A percentile compares a stretch with the other conserved stretches of the same genome.
phyloP scores from a whole-genome alignment of 2,329 filamentous ascomycete species.

The Aspergillus pseudonomiae region DNA sequence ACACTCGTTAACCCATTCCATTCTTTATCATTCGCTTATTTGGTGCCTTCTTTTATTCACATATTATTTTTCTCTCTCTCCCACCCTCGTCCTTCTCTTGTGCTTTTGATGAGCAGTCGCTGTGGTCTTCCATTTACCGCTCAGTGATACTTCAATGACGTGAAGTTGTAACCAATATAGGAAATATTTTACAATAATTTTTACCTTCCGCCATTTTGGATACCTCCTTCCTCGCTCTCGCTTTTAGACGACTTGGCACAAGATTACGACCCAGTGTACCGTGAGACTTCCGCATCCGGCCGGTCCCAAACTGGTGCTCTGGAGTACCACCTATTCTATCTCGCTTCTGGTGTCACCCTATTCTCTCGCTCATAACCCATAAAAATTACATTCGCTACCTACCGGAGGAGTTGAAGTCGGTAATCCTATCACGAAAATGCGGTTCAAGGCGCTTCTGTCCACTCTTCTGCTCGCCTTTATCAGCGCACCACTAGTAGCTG shows the following conservation, averaged over 20 bases:
- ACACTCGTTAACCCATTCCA: conserved; percentile 16
- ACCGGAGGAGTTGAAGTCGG: conserved; percentile 8
- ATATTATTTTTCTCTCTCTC: conserved; percentile 10
- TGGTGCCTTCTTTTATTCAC: conserved; percentile 9
- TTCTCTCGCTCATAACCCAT: conserved; percentile 11
- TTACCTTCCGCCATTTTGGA: conserved; percentile 9
- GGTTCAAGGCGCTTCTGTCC: conserved; percentile 36
- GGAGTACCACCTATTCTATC: conserved; percentile 30
- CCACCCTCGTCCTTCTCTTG: conserved; percentile 9
- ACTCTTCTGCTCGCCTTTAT: conserved; percentile 45
- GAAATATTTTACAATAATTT: conserved; percentile 12
- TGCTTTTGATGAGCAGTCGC: conserved; percentile 17
- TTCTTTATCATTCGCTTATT: conserved; percentile 18
- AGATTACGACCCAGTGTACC: conserved; percentile 16
- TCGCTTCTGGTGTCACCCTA: conserved; percentile 3
- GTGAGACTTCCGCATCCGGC: conserved; percentile 39
- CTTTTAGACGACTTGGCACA: conserved; percentile 11
- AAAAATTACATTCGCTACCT: conserved; percentile 13
- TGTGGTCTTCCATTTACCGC: conserved; percentile 15
- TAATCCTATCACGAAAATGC: conserved; percentile 31
- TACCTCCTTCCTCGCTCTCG: conserved; percentile 3
- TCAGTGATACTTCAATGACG: conserved; percentile 24
- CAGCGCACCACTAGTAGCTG: conserved; percentile 56
- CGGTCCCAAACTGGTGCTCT: conserved; percentile 37
- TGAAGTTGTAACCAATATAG: conserved; percentile 21